These are phyloP conservation scores for Raffaelea ambrosiae DNA, from an alignment of 2,329 filamentous ascomycete species.

Conservation along the genomic window DNA sequence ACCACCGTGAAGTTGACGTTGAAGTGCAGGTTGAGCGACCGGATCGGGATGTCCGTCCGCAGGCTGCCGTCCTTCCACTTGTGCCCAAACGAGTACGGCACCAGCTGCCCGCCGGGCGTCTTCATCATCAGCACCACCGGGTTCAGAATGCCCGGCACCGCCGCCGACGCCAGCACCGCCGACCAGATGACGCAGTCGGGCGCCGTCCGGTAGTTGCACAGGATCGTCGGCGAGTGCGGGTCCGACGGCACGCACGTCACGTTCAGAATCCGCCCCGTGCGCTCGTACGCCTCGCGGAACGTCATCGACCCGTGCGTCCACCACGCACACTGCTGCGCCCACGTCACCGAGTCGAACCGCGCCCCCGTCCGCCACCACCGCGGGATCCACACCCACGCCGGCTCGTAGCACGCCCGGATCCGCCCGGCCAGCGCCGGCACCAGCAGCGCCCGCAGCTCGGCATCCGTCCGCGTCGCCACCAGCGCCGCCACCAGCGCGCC, in stretches of 20 bases:
- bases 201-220: conserved; percentile 90
- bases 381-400: conserved; percentile 63
- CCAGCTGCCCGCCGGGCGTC: conserved; percentile 58
- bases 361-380: conserved; percentile 92
- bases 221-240: conserved; percentile 82
- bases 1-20: conserved; percentile 97
- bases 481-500: conserved; percentile 84
- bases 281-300: conserved; percentile 88
- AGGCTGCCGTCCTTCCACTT: conserved; percentile 98
- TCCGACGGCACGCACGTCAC: conserved; percentile 94
- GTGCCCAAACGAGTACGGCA: conserved; percentile 92
- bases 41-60: conserved; percentile 90
- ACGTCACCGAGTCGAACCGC: conserved; percentile 87
- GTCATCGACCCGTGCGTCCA: conserved; percentile 88
- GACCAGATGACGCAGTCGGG: conserved; percentile 99
- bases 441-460: conserved; percentile 77
- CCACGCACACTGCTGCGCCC: conserved; percentile 80
- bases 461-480: conserved; percentile 81
- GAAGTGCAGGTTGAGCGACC: conserved; percentile 90
- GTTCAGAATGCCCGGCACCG: conserved; percentile 91
- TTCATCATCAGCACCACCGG: conserved; percentile 93
- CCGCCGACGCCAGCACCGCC: conserved; percentile 86
- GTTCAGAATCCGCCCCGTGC: conserved; percentile 89
- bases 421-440: conserved; percentile 78
- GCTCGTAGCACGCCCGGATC: conserved; percentile 79